Base-by-base conservation (phyloP, 2,329 filamentous ascomycete species). In the Arthrinium puccinioides region DNA sequence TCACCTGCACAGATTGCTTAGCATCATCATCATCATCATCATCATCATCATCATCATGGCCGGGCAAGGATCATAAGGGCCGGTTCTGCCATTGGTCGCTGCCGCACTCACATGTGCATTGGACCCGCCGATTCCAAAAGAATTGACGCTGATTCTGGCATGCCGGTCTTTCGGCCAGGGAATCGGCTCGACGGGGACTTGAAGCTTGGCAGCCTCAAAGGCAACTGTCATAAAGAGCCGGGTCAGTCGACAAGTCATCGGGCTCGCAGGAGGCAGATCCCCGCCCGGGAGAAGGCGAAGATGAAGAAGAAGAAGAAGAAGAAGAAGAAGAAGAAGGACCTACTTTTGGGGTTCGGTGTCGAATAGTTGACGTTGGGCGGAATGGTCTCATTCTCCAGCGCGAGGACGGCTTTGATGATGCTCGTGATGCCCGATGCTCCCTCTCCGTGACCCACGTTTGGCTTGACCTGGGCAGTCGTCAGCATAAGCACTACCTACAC, bases 401-500 rank as follows among this genome's bases (percentile, higher is more conserved):
- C 34, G 4, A 47, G 23, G 1, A 39, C 23, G 3, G 45, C 40
- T 32, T 52, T 51, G 6, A 54, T 38, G 2, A 47, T 11, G 9
- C 41, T 42, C 2, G 40, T 42, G 4, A 51, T 27, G 2, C 10
- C 37, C 20, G 15, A 10, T 14, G 20, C 26, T 15, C 21, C 31
- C 55, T 55, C n/a, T 54, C 45, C 39, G 29, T 52, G 46, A 2
- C 47, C 49, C 16, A 51, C 43, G 15, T 40, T 44, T 1, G 44
- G 39, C 21, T 53, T 52, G 21, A 46, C 30, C 6, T 45, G 50
- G 10, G 48, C 50, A 14, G 52, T 52, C n/a, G n/a, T n/a, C n/a
- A n/a, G n/a, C n/a, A n/a, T n/a, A n/a, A n/a, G n/a, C n/a, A n/a
- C n/a, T n/a, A n/a, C n/a, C n/a, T n/a, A n/a, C n/a, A n/a, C n/a